Conservation (phyloP, 306 rosid genomes). For the Alnus rubra region DNA sequence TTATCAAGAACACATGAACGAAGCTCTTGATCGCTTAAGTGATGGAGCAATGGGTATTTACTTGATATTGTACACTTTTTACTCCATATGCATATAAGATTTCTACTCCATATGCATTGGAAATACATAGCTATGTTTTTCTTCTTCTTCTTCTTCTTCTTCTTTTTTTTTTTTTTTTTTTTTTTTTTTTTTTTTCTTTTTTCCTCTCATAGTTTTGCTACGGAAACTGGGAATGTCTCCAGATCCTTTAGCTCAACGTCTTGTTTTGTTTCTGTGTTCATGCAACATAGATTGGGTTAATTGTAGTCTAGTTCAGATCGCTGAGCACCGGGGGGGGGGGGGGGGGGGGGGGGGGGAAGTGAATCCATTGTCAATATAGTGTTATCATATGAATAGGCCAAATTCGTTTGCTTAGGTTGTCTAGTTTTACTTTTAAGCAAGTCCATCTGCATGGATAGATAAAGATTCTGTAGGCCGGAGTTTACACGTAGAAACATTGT, state of each 20-base stretch:
- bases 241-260: neutral
- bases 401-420: neutral
- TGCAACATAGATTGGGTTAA: neutral
- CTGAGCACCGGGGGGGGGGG: neutral
- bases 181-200: neutral
- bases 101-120: neutral
- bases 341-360: neutral
- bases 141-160: no score
- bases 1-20: slow-evolving; percentile 75
- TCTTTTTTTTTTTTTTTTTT: neutral
- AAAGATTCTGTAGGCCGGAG: neutral
- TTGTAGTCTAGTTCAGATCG: neutral
- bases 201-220: neutral
- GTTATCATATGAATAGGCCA: neutral
- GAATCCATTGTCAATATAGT: neutral
- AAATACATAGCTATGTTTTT: neutral
- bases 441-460: neutral
- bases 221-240: neutral
- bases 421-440: neutral
- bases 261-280: neutral
- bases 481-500: neutral
- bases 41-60: slow-evolving; percentile 84
- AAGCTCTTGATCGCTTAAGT: slow-evolving; percentile 75
- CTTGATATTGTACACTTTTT: slow-evolving; percentile 15
- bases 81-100: neutral